These are phyloP conservation scores for Colletotrichum lentis DNA, from an alignment of 2,329 filamentous ascomycete genomes.

Conservation along the genomic window DNA sequence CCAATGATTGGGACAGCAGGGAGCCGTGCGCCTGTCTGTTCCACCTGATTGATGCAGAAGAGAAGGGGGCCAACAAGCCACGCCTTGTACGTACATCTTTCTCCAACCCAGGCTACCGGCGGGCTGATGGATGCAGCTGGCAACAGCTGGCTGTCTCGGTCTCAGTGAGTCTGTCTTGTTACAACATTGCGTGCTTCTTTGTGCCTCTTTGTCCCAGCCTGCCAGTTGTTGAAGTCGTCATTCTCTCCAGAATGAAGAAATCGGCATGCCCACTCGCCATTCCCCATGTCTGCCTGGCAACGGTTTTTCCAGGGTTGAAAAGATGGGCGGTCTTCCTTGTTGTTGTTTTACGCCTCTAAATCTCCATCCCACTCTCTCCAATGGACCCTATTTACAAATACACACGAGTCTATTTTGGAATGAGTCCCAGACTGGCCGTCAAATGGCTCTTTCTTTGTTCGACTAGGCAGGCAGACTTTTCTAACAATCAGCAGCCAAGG, in stretches of 20 bases:
- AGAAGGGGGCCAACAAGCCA: not conserved
- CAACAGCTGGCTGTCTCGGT: not conserved
- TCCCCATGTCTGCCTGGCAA: not conserved
- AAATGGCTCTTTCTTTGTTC: slow-evolving; percentile 1
- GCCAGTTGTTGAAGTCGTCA: not conserved
- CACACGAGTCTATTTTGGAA: not conserved
- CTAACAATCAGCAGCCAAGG: not conserved
- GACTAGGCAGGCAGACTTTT: no score
- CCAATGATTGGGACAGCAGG: not conserved
- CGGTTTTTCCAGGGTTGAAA: not conserved
- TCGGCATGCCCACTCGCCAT: not conserved
- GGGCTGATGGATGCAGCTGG: not conserved
- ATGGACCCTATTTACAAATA: not conserved
- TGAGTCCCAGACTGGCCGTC: not conserved
- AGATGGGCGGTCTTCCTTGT: not conserved
- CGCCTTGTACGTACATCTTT: not conserved
- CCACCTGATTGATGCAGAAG: slow-evolving; percentile 33
- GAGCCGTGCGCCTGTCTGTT: slow-evolving; percentile 22
- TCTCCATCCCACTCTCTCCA: not conserved
- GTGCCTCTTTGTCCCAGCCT: not conserved
- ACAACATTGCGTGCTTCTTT: not conserved
- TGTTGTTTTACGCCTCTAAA: not conserved
- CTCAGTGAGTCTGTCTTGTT: not conserved
- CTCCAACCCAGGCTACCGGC: not conserved
- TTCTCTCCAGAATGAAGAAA: not conserved